A percentile compares a stretch with the other conserved stretches of the same genome.
These are phyloP conservation scores for Suzukiozyma palmioleophila DNA, from an alignment of 1,139 yeast species.

Conservation along the genomic window DNA sequence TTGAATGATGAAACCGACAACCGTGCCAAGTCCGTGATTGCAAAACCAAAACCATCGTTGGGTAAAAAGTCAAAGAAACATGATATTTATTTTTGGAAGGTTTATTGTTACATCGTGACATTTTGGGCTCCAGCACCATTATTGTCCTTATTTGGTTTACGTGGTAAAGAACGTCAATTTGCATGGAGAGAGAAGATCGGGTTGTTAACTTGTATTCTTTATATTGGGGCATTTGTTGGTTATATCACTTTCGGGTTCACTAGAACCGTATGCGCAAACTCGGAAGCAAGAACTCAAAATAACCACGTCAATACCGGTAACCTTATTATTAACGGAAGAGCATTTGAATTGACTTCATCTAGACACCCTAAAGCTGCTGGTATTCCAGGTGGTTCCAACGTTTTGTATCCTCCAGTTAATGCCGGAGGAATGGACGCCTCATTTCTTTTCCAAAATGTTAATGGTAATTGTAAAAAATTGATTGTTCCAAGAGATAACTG, in stretches of 20 bases:
- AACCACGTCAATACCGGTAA: conserved; percentile 57
- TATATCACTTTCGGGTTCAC: conserved; percentile 91
- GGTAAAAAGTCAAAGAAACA: conserved; percentile 15
- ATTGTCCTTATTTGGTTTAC: conserved; percentile 70
- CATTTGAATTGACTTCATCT: conserved; percentile 67
- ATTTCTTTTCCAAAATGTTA: conserved; percentile 88
- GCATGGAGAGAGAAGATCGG: conserved; percentile 98
- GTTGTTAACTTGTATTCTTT: conserved; percentile 67
- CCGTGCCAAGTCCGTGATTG: conserved; percentile 5
- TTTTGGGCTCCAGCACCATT: conserved; percentile 90
- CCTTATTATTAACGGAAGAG: conserved; percentile 75
- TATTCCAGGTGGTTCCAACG: conserved; percentile 58
- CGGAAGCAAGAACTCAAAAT: conserved; percentile 49
- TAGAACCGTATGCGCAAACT: conserved; percentile 65
- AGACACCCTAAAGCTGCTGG: conserved; percentile 83
- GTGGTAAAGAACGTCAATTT: conserved; percentile 74
- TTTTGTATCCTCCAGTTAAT: conserved; percentile 76
- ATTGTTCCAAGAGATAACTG: conserved; percentile 71
- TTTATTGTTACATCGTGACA: conserved; percentile 74
- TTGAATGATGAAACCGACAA: conserved; percentile 52
- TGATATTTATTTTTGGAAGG: conserved; percentile 66
- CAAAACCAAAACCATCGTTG: conserved; percentile 7
- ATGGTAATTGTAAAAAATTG: conserved; percentile 83
- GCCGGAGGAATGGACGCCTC: conserved; percentile 92
- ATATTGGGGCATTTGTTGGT: conserved; percentile 76